phyloP scores from a whole-genome alignment of 345 rosid genomes.

The Populus deltoides region DNA sequence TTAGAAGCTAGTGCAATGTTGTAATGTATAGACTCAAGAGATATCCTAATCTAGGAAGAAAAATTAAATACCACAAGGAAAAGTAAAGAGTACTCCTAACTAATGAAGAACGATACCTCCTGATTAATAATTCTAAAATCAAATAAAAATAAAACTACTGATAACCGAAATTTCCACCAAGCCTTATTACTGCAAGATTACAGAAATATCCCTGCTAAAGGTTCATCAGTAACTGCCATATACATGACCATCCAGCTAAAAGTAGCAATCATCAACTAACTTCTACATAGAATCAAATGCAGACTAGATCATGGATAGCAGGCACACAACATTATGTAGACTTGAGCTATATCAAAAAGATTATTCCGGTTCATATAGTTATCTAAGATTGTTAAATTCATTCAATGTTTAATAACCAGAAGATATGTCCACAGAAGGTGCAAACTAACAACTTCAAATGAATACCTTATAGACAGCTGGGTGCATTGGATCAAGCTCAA shows the following conservation, averaged over 20 bases:
- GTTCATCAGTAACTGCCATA: not conserved
- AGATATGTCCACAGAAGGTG: not conserved
- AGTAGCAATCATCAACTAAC: not conserved
- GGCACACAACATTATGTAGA: not conserved
- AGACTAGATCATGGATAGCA: not conserved
- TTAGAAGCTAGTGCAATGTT: not conserved
- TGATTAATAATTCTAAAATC: not conserved
- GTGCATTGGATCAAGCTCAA: constrained; percentile 86
- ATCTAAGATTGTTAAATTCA: not conserved
- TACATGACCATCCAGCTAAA: not conserved
- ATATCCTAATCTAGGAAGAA: not conserved
- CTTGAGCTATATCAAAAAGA: not conserved
- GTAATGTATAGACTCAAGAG: not conserved
- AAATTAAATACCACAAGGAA: not conserved
- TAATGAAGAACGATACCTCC: not conserved
- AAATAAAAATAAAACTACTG: not conserved
- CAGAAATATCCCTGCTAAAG: not conserved
- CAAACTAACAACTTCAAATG: not conserved
- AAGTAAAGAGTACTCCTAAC: not conserved
- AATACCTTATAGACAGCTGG: constrained; percentile 88
- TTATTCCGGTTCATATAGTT: not conserved
- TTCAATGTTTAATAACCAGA: not conserved
- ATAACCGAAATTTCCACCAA: not conserved
- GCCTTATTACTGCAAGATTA: not conserved
- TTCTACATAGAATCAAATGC: not conserved